phyloP scores from a whole-genome alignment of 2,329 filamentous ascomycete species.

The Calonectria multiphialidica region DNA sequence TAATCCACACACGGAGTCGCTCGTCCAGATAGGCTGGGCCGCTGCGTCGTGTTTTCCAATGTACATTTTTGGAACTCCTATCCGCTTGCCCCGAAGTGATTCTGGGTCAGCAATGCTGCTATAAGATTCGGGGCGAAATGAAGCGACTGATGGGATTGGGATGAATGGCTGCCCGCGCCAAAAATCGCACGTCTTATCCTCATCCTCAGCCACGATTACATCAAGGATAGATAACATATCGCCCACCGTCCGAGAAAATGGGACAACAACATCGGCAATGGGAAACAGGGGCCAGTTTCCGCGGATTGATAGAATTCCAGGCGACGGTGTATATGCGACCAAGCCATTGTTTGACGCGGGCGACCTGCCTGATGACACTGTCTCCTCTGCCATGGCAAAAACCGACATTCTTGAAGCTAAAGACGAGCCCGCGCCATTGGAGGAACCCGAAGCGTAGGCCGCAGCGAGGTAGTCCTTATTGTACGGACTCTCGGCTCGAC shows the following conservation, averaged over 20 bases:
- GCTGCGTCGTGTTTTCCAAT: constrained; percentile 9
- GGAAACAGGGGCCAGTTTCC: constrained; percentile 32
- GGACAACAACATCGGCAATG: constrained; percentile 25
- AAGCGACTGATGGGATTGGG: constrained; percentile 50
- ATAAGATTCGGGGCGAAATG: not conserved
- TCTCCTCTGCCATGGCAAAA: constrained; percentile 67
- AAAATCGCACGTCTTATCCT: constrained; percentile 16
- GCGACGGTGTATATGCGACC: constrained; percentile 29
- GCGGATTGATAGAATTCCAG: constrained; percentile 25
- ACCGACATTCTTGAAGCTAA: constrained; percentile 62
- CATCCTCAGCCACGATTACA: constrained; percentile 13
- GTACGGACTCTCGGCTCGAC: constrained; percentile 68
- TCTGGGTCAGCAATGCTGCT: not conserved
- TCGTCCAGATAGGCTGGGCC: not conserved
- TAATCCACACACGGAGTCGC: not conserved
- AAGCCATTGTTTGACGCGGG: constrained; percentile 50
- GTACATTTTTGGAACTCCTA: constrained; percentile 15
- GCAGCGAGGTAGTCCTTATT: constrained; percentile 65
- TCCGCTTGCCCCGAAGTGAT: constrained; percentile 34
- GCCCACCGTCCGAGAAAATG: constrained; percentile 17
- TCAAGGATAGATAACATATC: constrained; percentile 29
- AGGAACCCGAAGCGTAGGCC: constrained; percentile 68
- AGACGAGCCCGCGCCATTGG: constrained; percentile 65
- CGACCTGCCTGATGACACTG: constrained; percentile 66
- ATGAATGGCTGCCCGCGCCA: constrained; percentile 43